Evolutionary conservation across 768 basidiomycete species (phyloP), one percentile per base, ranked within the genome.

Genomic region (Leccinum ochraceum): DNA sequence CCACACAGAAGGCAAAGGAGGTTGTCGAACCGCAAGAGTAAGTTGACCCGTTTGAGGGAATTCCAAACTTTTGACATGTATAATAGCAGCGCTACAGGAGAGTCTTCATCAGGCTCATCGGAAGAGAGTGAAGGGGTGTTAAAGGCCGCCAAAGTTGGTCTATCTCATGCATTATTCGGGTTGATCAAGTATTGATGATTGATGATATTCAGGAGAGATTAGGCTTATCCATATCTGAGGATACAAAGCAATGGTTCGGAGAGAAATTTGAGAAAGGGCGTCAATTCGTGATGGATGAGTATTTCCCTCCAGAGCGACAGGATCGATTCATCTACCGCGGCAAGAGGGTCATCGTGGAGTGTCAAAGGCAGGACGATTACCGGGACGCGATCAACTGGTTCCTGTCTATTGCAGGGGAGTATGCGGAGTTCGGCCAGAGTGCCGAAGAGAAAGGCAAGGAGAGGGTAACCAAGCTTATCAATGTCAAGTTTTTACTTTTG

Each of bases 281-380:
- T 69, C 79, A 86, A 34, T 90, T 92, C 74, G 66, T 97, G 56
- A 75, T 77, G 16, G 92, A 95, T 53, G 91, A 95, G 42, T 90
- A 89, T 66, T 95, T 97, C 81, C 95, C 95, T 0, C 81, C 89
- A 66, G 95, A 95, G 74, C 81, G 96, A 22, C 83, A 93, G 24
- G 93, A 96, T 57, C 93, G 93, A 69, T 97, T 94, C 75, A 90
- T 98, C 69, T 96, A 89, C 79, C 85, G 96, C 13, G 82, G 86
- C 6, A 98, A 98, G 81, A 98, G 97, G 86, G 88, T 90, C 39
- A 85, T 97, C 56, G 81, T 95, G 60, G 95, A 98, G 69, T 95
- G 92, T 71, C 95, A 97, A 76, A 88, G 89, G 69, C 94, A 96
- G 75, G 81, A 87, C 56, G 90, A 96, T 71, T 98, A 97, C 75